phyloP scores from a whole-genome alignment of 1,284 basidiomycete species.

The Jaminaea rosea region DNA sequence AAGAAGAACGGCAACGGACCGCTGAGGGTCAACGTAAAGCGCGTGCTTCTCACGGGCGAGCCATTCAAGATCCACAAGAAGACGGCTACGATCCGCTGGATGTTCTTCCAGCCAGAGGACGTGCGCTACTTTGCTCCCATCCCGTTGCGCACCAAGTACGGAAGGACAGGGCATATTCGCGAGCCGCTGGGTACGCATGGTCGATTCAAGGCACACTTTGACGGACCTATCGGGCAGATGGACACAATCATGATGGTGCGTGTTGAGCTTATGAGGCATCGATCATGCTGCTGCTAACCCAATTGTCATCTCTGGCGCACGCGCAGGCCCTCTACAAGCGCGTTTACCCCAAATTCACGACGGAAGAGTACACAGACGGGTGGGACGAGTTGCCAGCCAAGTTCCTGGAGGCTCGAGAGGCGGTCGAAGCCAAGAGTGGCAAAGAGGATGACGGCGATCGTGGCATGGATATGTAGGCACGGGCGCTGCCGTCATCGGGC shows the following conservation, averaged over 20 bases:
- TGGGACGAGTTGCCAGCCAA: constrained; percentile 13
- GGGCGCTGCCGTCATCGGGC: background rate
- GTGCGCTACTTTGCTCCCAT: constrained; percentile 88
- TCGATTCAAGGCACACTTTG: constrained; percentile 94
- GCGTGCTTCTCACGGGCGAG: constrained; percentile 85
- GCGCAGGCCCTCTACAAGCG: constrained; percentile 83
- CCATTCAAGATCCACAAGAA: constrained; percentile 97
- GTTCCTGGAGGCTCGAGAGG: background rate
- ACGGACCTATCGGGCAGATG: constrained; percentile 91
- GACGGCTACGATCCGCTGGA: constrained; percentile 92
- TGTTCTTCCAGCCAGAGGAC: constrained; percentile 96
- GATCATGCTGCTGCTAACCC: no score
- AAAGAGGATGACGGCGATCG: constrained; percentile 3
- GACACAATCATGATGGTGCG: constrained; percentile 87
- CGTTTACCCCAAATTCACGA: constrained; percentile 69
- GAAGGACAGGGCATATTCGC: constrained; percentile 75
- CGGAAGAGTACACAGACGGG: constrained; percentile 4
- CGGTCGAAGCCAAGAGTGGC: background rate
- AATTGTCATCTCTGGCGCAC: no score
- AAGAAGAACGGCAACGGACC: constrained; percentile 63
- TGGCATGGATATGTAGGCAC: background rate
- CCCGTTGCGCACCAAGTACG: constrained; percentile 84
- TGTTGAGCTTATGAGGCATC: no score
- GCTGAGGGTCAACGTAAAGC: constrained; percentile 81
- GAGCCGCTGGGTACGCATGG: constrained; percentile 96